These are phyloP conservation scores for Rhinocladiella similis DNA, from an alignment of 2,329 filamentous ascomycete genomes.

Conservation along the genomic window DNA sequence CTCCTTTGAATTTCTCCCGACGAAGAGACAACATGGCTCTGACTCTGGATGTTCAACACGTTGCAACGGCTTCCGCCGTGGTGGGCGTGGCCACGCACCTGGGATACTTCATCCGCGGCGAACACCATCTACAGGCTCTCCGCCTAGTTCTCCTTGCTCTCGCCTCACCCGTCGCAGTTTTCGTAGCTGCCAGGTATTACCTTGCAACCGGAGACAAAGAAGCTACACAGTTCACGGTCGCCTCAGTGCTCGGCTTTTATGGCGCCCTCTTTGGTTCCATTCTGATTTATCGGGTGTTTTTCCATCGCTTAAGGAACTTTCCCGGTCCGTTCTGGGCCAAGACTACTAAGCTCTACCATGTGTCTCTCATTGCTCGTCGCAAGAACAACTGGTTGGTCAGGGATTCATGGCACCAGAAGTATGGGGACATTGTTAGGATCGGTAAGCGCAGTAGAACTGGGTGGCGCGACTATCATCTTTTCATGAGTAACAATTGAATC, in stretches of 20 bases:
- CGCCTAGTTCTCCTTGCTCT: constrained; percentile 1
- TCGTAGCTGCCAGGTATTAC: too few relatives aligned
- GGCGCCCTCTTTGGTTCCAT: constrained; percentile 1
- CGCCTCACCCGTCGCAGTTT: background rate
- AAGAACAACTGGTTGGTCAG: constrained; percentile 34
- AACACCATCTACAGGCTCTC: constrained; percentile 9
- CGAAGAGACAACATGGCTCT: background rate
- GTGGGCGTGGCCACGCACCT: constrained; percentile 5
- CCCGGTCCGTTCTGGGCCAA: constrained; percentile 33
- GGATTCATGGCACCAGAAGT: constrained; percentile 32
- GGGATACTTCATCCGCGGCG: constrained; percentile 8
- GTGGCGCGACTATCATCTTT: background rate
- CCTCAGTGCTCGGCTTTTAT: constrained; percentile 10
- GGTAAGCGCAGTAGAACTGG: constrained; percentile 26
- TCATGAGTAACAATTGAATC: background rate
- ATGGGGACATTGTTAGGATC: constrained; percentile 38
- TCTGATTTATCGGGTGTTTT: constrained; percentile 31
- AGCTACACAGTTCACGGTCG: background rate
- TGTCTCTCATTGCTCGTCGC: constrained; percentile 30
- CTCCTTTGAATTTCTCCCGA: too few relatives aligned
- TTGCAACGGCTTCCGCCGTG: background rate
- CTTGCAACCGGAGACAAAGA: background rate
- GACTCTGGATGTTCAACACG: background rate
- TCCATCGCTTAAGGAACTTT: constrained; percentile 33
- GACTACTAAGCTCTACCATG: constrained; percentile 33